Evolutionary conservation across 1,139 yeast species (phyloP).

Genomic region (Meyerozyma smithsonii): DNA sequence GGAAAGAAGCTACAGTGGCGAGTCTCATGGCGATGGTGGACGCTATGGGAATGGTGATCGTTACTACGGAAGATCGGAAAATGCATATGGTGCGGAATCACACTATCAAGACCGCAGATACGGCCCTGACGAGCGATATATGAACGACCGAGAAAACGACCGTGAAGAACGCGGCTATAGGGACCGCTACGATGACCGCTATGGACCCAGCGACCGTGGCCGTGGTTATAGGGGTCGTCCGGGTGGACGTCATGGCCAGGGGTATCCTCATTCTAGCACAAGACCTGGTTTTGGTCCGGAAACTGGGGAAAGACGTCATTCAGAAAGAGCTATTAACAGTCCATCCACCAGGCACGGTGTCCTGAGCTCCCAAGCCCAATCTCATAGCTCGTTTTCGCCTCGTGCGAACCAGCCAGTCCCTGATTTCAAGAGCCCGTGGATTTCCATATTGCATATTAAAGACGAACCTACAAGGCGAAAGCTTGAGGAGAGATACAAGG

Average conservation of each 20-base stretch:
- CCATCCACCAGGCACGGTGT: neutral
- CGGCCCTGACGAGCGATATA: neutral
- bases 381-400: neutral
- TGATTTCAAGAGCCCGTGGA: conserved; percentile 21
- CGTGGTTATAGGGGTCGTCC: neutral
- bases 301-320: too few relatives aligned
- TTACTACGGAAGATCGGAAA: neutral
- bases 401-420: neutral
- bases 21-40: neutral
- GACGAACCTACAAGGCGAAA: conserved; percentile 18
- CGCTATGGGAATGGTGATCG: neutral
- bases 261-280: neutral
- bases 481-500: conserved; percentile 18
- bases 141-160: neutral
- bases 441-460: conserved; percentile 19
- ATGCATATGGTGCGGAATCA: neutral
- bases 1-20: neutral
- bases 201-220: conserved; percentile 1
- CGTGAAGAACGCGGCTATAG: neutral
- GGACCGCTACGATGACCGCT: neutral
- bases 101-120: neutral
- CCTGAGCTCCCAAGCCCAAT: neutral
- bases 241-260: conserved; percentile 1
- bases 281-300: too few relatives aligned
- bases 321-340: neutral